These are phyloP conservation scores for Fusarium vanettenii DNA, from an alignment of 2,329 filamentous ascomycete genomes.

Conservation along the genomic window DNA sequence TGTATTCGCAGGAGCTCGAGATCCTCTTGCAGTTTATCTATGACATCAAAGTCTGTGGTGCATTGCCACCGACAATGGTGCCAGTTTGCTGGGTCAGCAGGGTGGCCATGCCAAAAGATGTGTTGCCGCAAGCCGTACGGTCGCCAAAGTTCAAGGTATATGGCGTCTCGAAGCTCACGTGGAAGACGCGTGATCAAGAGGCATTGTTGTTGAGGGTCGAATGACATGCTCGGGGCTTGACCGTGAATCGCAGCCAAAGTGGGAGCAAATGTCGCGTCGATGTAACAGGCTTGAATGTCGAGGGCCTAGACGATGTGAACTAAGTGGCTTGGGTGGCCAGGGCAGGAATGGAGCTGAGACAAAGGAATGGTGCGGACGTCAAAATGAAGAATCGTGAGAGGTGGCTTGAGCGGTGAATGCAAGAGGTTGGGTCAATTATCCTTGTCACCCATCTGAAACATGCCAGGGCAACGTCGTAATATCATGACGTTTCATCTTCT, in stretches of 20 bases:
- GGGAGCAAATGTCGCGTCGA: neutral
- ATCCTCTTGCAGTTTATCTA: neutral
- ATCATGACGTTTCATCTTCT: neutral
- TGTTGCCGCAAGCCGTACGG: slow-evolving; percentile 16
- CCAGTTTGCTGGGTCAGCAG: neutral
- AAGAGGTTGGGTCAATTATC: neutral
- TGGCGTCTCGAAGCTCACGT: slow-evolving; percentile 21
- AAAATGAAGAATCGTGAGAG: neutral
- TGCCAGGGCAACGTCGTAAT: neutral
- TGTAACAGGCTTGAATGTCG: neutral
- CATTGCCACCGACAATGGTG: slow-evolving; percentile 28
- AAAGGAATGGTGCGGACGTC: neutral
- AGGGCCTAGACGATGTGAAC: neutral
- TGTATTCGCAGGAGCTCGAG: neutral
- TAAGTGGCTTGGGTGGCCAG: neutral
- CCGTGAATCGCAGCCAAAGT: neutral
- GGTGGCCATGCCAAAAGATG: slow-evolving; percentile 11
- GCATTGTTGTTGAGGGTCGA: slow-evolving; percentile 12
- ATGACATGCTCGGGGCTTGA: neutral
- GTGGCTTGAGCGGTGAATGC: neutral
- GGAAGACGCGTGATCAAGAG: slow-evolving; percentile 13
- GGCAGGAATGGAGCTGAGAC: neutral
- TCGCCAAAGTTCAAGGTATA: slow-evolving; percentile 28
- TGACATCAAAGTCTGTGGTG: slow-evolving; percentile 7
- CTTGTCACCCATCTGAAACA: neutral